These are phyloP conservation scores for Phylloboletellus chloephorus DNA, from an alignment of 1,284 basidiomycete species.

Conservation along the genomic window DNA sequence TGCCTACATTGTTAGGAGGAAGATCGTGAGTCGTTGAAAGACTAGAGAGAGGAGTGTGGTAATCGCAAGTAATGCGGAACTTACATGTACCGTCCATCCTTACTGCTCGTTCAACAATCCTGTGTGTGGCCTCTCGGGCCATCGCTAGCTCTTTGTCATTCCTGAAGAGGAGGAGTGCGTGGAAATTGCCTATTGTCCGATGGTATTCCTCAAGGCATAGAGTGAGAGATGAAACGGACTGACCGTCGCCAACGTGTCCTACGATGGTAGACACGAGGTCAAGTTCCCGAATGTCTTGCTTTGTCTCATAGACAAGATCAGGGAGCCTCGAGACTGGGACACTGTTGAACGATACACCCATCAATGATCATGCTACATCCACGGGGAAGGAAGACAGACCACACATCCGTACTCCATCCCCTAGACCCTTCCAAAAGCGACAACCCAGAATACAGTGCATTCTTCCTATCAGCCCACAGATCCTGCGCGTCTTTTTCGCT, in stretches of 20 bases:
- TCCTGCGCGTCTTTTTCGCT: constrained; percentile 65
- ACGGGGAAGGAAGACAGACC: constrained; percentile 43
- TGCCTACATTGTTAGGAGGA: constrained; percentile 40
- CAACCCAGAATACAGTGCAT: constrained; percentile 69
- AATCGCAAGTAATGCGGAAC: constrained; percentile 14
- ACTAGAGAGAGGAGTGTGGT: neutral
- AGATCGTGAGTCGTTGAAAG: neutral
- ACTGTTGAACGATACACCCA: constrained; percentile 31
- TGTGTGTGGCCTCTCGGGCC: constrained; percentile 51
- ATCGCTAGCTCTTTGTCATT: constrained; percentile 53
- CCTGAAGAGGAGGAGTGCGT: constrained; percentile 54
- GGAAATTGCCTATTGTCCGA: constrained; percentile 45
- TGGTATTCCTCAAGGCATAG: neutral
- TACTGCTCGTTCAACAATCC: constrained; percentile 71
- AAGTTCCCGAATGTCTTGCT: constrained; percentile 58
- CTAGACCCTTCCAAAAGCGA: constrained; percentile 58
- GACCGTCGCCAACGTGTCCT: constrained; percentile 85
- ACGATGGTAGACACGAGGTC: constrained; percentile 64
- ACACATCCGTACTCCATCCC: constrained; percentile 83
- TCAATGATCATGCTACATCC: constrained; percentile 2
- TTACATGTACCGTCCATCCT: constrained; percentile 72
- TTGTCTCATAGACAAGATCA: constrained; percentile 68
- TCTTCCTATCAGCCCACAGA: constrained; percentile 85
- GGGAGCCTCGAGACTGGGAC: constrained; percentile 81
- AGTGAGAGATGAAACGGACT: constrained; percentile 29